Conservation (phyloP, 2,329 filamentous ascomycete genomes). For the Cercospora berteroae region DNA sequence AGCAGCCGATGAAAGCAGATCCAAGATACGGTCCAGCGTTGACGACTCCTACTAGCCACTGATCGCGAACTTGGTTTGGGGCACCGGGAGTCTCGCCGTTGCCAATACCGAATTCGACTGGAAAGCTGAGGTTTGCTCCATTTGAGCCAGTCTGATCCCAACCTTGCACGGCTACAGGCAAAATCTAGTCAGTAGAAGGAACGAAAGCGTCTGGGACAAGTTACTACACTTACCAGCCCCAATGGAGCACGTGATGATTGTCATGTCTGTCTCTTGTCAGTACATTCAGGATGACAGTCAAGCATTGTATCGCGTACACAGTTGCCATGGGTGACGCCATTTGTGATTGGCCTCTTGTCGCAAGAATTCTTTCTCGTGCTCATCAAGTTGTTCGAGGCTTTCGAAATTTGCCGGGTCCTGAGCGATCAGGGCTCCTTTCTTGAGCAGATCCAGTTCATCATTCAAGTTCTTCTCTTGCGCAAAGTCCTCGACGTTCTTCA, state of each 20-base stretch:
- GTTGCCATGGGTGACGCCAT: slow-evolving; percentile 49
- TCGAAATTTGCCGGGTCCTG: slow-evolving; percentile 50
- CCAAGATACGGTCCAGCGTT: slow-evolving; percentile 60
- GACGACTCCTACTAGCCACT: slow-evolving; percentile 64
- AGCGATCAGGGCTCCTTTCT: slow-evolving; percentile 52
- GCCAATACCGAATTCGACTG: slow-evolving; percentile 37
- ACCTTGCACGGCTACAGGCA: slow-evolving; percentile 48
- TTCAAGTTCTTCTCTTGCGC: slow-evolving; percentile 47
- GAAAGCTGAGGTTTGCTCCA: slow-evolving; percentile 54
- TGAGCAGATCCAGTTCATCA: slow-evolving; percentile 44
- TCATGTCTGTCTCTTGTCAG: slow-evolving; percentile 38
- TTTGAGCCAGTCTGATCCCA: slow-evolving; percentile 40
- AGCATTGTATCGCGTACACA: slow-evolving; percentile 33
- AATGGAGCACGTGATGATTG: slow-evolving; percentile 53
- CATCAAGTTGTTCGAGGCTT: slow-evolving; percentile 44
- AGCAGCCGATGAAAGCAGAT: slow-evolving; percentile 26
- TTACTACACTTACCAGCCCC: slow-evolving; percentile 35
- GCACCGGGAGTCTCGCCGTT: slow-evolving; percentile 21
- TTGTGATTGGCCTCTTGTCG: slow-evolving; percentile 49
- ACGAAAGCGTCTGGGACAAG: background rate
- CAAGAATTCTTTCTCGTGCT: slow-evolving; percentile 44
- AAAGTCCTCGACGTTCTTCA: slow-evolving; percentile 56
- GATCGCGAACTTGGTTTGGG: slow-evolving; percentile 46
- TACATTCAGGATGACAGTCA: background rate
- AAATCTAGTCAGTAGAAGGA: background rate